Evolutionary conservation across 441 rosid species (phyloP).

Genomic region (Breynia disticha): DNA sequence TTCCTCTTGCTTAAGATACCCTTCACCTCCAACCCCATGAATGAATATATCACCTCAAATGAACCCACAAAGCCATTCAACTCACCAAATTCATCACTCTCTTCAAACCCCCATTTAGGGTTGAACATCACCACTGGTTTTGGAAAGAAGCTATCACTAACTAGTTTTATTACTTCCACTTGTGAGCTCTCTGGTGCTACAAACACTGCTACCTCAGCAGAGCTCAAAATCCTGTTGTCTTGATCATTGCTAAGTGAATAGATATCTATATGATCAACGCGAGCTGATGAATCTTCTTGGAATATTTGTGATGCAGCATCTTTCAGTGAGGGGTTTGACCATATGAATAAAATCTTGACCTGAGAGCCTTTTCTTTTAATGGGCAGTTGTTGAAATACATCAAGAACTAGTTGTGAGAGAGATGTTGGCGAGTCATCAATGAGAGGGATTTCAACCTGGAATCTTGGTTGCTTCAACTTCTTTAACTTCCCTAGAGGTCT

Average conservation of each 20-base stretch:
- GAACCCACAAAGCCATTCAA: constrained; percentile 37
- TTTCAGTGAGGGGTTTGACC: constrained; percentile 35
- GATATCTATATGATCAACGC: constrained; percentile 30
- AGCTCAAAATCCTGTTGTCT: constrained; percentile 21
- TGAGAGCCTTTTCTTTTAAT: constrained; percentile 48
- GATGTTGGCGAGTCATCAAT: constrained; percentile 57
- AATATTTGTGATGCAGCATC: constrained; percentile 33
- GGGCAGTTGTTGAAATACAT: constrained; percentile 43
- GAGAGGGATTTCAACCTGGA: constrained; percentile 67
- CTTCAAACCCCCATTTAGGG: constrained; percentile 64
- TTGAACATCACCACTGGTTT: constrained; percentile 70
- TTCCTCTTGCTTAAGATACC: constrained; percentile 59
- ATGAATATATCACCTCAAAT: constrained; percentile 74
- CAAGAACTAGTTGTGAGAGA: constrained; percentile 47
- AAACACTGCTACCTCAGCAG: constrained; percentile 53
- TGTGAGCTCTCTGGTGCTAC: constrained; percentile 56
- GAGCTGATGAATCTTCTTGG: constrained; percentile 16
- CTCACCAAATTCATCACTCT: constrained; percentile 49
- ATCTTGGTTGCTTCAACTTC: constrained; percentile 66
- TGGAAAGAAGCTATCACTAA: constrained; percentile 33
- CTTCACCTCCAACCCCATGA: constrained; percentile 61
- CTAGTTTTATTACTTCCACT: constrained; percentile 25
- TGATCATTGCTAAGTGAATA: constrained; percentile 18
- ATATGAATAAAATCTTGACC: constrained; percentile 40
- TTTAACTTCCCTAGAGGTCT: constrained; percentile 56